Evolutionary conservation across 257 asterid species (phyloP), one percentile per base, ranked within the genome.

Genomic region (Lantana camara): DNA sequence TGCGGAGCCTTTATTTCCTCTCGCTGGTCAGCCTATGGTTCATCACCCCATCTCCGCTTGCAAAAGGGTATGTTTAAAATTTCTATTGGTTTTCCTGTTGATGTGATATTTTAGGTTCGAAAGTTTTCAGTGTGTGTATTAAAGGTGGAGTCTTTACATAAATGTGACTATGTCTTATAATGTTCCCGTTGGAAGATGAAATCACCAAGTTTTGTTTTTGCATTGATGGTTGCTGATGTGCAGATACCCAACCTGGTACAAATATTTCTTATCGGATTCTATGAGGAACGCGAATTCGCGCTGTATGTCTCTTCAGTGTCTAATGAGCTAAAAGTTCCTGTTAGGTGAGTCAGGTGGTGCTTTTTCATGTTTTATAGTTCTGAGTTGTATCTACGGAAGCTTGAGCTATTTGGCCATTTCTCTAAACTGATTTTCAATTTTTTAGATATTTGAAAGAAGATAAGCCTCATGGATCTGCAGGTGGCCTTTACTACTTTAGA

Each of bases 21-120:
- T 90, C 17, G 95, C 97, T 37, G 97, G 97, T 56, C 95, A 81
- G 71, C 94, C 97, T 15, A 87, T 90, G 95, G 86, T 90, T 73
- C 76, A 85, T 65, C 97, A 90, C 75, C 94, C 86, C 5, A 90
- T 90, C 69, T 83, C 91, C 73, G 91, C 97, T 54, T 87, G 95
- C 78, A 87, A 84, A 81, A 80, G 66, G 79, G 97, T 83, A 74
- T 76, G 42, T 47, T 66, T 67, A 1, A 4, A 35, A 35, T 35
- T 35, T 35, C 7, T 3, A 2, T 35, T 35, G 4, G 1, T 35
- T 9, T 35, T 34, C 16, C 41, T 17, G 9, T 47, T 19, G 10
- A 20, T 70, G 41, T 21, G 27, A n/a, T 76, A 44, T 34, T 24
- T 66, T 53, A 15, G 20, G 30, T 67, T 46, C 9, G 24, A 19